These are phyloP conservation scores for Centaurea solstitialis DNA, from an alignment of 129 eudicot species.

Conservation along the genomic window DNA sequence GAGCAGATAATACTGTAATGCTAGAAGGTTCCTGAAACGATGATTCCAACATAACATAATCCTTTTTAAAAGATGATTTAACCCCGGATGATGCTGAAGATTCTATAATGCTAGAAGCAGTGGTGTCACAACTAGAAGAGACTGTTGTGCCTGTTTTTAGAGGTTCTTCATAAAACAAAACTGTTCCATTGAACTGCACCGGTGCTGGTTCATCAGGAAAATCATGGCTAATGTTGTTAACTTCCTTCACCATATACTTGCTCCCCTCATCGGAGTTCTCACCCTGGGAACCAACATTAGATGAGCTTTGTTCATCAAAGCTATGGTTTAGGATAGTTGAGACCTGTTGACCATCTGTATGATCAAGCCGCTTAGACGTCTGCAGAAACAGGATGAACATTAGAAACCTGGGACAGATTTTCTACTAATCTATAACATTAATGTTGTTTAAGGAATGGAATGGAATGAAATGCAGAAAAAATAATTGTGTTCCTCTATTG, in stretches of 20 bases:
- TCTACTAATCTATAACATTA: not conserved
- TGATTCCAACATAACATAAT: constrained; percentile 24
- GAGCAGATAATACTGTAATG: constrained; percentile 34
- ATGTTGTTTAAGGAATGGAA: not conserved
- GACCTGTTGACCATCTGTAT: constrained; percentile 37
- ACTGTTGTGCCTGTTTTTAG: constrained; percentile 15
- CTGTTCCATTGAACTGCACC: constrained; percentile 29
- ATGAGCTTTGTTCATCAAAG: constrained; percentile 19
- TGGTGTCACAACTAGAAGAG: constrained; percentile 21
- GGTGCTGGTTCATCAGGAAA: constrained; percentile 17
- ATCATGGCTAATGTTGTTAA: constrained; percentile 28
- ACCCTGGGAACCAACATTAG: constrained; percentile 16
- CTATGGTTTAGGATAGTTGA: constrained; percentile 27
- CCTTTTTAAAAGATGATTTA: constrained; percentile 20
- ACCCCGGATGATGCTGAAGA: constrained; percentile 17
- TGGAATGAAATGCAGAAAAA: not conserved
- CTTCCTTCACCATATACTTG: constrained; percentile 29
- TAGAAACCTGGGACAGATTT: constrained; percentile 21
- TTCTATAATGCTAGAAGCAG: constrained; percentile 32
- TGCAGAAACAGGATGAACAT: constrained; percentile 30
- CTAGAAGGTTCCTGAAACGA: constrained; percentile 30
- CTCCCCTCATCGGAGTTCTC: constrained; percentile 28
- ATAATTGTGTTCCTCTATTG: not conserved
- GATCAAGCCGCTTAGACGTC: constrained; percentile 38
- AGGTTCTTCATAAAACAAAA: constrained; percentile 34